Evolutionary conservation across 805 yeast genomes (phyloP).

Genomic region (Metschnikowia peoriensis): DNA sequence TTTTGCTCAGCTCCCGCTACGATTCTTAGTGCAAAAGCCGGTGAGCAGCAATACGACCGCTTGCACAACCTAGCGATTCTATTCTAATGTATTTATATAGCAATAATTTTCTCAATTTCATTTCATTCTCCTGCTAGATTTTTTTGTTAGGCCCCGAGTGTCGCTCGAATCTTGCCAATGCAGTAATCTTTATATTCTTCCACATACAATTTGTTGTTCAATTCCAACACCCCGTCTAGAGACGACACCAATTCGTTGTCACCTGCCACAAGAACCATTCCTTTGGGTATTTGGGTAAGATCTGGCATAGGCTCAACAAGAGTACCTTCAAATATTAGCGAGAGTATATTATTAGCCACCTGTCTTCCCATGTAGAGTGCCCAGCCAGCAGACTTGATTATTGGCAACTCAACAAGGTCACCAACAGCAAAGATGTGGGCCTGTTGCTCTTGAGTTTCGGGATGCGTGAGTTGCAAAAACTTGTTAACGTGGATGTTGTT

Average conservation of each 20-base stretch:
- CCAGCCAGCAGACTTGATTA: constrained; percentile 46
- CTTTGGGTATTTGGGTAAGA: constrained; percentile 32
- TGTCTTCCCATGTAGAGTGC: constrained; percentile 43
- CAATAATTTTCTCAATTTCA: background rate
- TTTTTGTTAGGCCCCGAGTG: constrained; percentile 23
- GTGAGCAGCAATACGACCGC: background rate
- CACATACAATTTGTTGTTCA: constrained; percentile 33
- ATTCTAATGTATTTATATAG: background rate
- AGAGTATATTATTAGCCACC: constrained; percentile 36
- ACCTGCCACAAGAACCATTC: constrained; percentile 44
- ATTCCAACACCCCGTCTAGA: constrained; percentile 31
- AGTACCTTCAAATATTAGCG: constrained; percentile 26
- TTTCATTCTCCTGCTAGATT: background rate
- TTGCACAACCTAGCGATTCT: background rate
- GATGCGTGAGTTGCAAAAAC: constrained; percentile 31
- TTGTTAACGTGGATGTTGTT: constrained; percentile 36
- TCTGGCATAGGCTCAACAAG: constrained; percentile 37
- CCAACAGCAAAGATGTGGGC: constrained; percentile 36
- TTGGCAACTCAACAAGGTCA: constrained; percentile 39
- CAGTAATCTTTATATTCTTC: constrained; percentile 43
- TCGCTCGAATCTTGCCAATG: constrained; percentile 39
- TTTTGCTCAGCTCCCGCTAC: background rate
- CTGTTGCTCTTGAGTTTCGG: constrained; percentile 14
- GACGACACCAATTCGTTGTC: constrained; percentile 38
- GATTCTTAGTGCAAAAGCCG: no score